These are phyloP conservation scores for Diaporthe aspalathi DNA, from an alignment of 2,329 filamentous ascomycete genomes.

Conservation along the genomic window DNA sequence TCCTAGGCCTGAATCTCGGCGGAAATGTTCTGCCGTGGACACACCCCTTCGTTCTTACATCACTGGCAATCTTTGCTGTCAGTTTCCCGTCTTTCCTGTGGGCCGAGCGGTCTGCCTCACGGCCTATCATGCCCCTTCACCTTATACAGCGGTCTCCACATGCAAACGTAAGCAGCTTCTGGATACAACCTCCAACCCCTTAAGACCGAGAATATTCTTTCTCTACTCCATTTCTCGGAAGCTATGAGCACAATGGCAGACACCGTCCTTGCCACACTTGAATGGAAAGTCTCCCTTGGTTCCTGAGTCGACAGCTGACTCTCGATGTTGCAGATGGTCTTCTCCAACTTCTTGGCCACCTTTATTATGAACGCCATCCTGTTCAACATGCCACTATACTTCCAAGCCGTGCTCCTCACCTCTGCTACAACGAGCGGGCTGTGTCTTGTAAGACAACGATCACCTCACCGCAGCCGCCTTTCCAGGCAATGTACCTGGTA, in stretches of 20 bases:
- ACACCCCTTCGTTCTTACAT: constrained; percentile 67
- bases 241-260: too few relatives aligned
- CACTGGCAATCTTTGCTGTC: constrained; percentile 60
- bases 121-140: constrained; percentile 70
- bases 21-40: constrained; percentile 73
- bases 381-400: constrained; percentile 78
- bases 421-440: constrained; percentile 78
- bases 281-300: too few relatives aligned
- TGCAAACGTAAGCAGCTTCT: constrained; percentile 51
- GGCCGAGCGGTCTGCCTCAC: constrained; percentile 60
- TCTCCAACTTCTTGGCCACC: constrained; percentile 64
- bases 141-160: constrained; percentile 63
- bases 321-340: constrained; percentile 54
- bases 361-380: constrained; percentile 66
- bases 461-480: background rate
- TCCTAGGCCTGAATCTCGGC: constrained; percentile 71
- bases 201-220: too few relatives aligned
- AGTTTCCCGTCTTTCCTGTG: constrained; percentile 64
- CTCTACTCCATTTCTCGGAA: too few relatives aligned
- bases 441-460: constrained; percentile 62
- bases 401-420: constrained; percentile 78
- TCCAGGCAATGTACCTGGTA: too few relatives aligned
- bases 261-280: too few relatives aligned
- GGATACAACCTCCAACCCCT: too few relatives aligned
- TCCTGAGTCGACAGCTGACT: too few relatives aligned